Evolutionary conservation across 2,329 filamentous ascomycete genomes (phyloP), one percentile per base, ranked within the genome.

Genomic region (Aspergillus jensenii): DNA sequence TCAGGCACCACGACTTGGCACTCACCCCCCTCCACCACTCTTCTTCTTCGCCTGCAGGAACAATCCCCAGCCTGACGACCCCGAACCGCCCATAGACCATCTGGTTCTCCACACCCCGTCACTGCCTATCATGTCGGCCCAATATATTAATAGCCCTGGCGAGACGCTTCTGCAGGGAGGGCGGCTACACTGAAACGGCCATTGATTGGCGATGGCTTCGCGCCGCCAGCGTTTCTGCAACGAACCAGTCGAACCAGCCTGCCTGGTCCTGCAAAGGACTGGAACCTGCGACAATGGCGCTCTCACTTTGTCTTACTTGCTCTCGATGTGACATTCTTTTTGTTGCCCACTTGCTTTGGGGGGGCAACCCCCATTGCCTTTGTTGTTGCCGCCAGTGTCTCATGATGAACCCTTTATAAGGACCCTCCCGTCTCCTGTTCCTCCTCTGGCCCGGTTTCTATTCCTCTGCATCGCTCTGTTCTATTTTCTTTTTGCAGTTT

Each of bases 361-460:
- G 43, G 14, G 27, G 44, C 37, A 23, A 48, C 31, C 47, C 47
- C 45, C 39, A 44, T 35, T 46, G 31, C 23, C 37, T 51, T 44
- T 51, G 48, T 51, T 27, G 19, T 47, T 55, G 49, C n/a, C 48
- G 53, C 48, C 52, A 40, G 40, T 37, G 44, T 55, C n/a, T 55
- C 45, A 55, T 17, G 23, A 31, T 41, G 44, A 17, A n/a, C 31
- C n/a, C 46, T 49, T 56, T 59, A 55, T 56, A 59, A 55, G 49
- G 47, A 57, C 47, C 49, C 44, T 48, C 67, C 65, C 61, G 23
- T 49, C 33, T 68, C 66, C 70, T 68, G 70, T 69, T 67, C 67
- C 60, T 72, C 68, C 53, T 67, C 66, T 48, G 53, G 52, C 52
- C 46, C 44, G 21, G 19, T 14, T 12, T 59, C n/a, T 52, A 15